Evolutionary conservation across 768 basidiomycete genomes (phyloP).

Genomic region (Mycena amicta): DNA sequence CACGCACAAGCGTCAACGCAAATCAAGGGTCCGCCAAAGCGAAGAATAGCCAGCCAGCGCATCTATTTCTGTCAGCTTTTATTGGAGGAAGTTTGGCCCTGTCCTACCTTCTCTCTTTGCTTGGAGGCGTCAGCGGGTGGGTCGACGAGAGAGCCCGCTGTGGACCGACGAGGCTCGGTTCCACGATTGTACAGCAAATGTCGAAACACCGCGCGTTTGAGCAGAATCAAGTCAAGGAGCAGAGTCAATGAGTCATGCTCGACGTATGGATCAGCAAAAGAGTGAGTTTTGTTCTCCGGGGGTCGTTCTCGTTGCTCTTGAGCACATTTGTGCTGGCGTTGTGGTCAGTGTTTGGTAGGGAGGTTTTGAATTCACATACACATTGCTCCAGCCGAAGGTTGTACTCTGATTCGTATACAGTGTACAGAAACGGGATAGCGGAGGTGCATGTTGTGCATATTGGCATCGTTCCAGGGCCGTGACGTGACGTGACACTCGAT

Average conservation of each 20-base stretch:
- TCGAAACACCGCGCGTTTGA: constrained; percentile 80
- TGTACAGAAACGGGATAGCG: constrained; percentile 72
- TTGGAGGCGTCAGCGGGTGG: background rate
- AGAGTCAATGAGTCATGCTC: constrained; percentile 79
- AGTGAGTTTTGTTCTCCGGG: background rate
- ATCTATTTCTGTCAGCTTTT: no score
- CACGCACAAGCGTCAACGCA: constrained; percentile 74
- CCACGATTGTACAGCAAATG: constrained; percentile 84
- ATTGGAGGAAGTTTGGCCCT: no score
- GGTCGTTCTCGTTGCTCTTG: background rate
- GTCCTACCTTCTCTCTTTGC: constrained; percentile 33
- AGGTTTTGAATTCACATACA: constrained; percentile 46
- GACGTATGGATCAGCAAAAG: constrained; percentile 85
- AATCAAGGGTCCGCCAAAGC: constrained; percentile 60
- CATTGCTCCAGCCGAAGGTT: constrained; percentile 86
- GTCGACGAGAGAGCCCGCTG: constrained; percentile 22
- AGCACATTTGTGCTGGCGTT: background rate
- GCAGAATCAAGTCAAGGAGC: constrained; percentile 76
- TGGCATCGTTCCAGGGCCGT: constrained; percentile 51
- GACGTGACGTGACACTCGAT: background rate
- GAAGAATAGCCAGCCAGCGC: constrained; percentile 61
- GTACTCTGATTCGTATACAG: constrained; percentile 75
- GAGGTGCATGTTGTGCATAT: constrained; percentile 79
- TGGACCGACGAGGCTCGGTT: constrained; percentile 56
- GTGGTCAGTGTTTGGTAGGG: constrained; percentile 1